These are phyloP conservation scores for Aureobasidium vineae DNA, from an alignment of 2,329 filamentous ascomycete species.

Conservation along the genomic window DNA sequence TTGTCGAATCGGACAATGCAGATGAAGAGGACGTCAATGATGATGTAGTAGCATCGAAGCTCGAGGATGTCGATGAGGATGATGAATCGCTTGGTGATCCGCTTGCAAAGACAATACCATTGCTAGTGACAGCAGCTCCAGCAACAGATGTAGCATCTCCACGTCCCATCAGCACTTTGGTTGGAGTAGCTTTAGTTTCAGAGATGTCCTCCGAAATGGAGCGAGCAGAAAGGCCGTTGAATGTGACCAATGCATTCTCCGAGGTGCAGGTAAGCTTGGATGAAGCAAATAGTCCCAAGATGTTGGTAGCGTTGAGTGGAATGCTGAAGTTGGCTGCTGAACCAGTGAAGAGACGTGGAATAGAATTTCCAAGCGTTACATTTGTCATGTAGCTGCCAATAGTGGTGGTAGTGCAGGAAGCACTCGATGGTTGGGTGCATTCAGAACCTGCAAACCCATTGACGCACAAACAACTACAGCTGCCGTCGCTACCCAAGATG, in stretches of 20 bases:
- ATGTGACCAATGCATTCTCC: constrained; percentile 85
- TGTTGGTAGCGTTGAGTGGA: constrained; percentile 64
- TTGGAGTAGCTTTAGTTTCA: constrained; percentile 10
- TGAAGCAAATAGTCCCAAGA: constrained; percentile 73
- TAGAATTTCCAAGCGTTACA: constrained; percentile 75
- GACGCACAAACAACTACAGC: constrained; percentile 83
- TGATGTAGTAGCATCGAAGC: constrained; percentile 29
- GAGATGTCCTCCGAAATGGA: constrained; percentile 27
- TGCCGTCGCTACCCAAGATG: constrained; percentile 51
- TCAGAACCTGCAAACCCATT: constrained; percentile 75
- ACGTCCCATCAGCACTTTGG: neutral
- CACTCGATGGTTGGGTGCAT: constrained; percentile 53
- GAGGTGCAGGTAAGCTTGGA: constrained; percentile 75
- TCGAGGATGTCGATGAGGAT: neutral
- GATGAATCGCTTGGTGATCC: constrained; percentile 23
- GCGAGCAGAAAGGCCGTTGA: constrained; percentile 55
- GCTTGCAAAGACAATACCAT: constrained; percentile 37
- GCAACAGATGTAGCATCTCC: constrained; percentile 16
- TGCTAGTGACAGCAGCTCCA: constrained; percentile 36
- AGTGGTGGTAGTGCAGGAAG: constrained; percentile 56
- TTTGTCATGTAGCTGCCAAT: constrained; percentile 51
- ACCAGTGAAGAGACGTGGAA: constrained; percentile 69
- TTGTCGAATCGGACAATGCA: constrained; percentile 33
- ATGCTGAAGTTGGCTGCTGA: constrained; percentile 70
- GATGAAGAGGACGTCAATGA: constrained; percentile 31